Evolutionary conservation across 345 rosid species (phyloP).

Genomic region (Trapa incisa): DNA sequence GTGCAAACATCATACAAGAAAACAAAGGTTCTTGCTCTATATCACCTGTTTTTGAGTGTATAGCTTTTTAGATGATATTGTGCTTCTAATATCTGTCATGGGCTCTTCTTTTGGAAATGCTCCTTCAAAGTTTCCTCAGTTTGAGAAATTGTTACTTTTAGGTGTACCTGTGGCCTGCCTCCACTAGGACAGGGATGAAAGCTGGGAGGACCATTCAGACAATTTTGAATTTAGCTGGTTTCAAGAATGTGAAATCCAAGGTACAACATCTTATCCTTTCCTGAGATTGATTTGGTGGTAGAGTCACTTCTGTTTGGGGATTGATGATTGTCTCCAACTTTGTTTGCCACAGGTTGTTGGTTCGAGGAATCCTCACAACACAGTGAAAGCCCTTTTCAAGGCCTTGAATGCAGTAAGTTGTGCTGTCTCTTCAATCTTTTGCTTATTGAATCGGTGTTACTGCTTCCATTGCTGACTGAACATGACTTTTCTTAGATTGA

Average conservation of each 20-base stretch:
- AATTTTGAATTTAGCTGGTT: slow-evolving; percentile 71
- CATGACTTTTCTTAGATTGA: slow-evolving; percentile 40
- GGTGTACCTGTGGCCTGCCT: slow-evolving; percentile 94
- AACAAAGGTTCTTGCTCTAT: slow-evolving; percentile 55
- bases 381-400: slow-evolving; percentile 80
- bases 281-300: background rate
- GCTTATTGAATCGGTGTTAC: background rate
- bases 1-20: slow-evolving; percentile 69
- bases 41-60: background rate
- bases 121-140: background rate
- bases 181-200: slow-evolving; percentile 77
- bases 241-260: slow-evolving; percentile 91
- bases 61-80: background rate
- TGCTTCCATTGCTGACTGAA: background rate
- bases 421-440: background rate
- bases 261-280: slow-evolving; percentile 21
- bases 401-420: slow-evolving; percentile 86
- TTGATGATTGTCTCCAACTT: background rate
- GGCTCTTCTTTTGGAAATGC: background rate
- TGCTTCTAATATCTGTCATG: background rate
- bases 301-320: background rate
- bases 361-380: slow-evolving; percentile 90
- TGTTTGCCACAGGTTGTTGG: slow-evolving; percentile 53
- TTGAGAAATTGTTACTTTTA: slow-evolving; percentile 9
- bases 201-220: slow-evolving; percentile 82